Evolutionary conservation across 306 rosid species (phyloP).

Genomic region (Notholithocarpus densiflorus): DNA sequence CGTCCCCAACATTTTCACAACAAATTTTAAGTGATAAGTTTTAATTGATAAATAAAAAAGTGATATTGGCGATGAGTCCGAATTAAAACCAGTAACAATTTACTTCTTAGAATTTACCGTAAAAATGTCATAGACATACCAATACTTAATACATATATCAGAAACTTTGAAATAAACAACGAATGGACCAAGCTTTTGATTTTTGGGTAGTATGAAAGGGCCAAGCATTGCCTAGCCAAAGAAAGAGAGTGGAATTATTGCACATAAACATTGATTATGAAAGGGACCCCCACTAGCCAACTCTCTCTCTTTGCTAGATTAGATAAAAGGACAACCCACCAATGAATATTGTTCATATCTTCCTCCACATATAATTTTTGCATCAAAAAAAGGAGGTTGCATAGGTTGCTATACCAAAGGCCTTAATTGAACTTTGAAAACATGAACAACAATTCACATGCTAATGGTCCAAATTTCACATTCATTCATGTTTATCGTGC

Average conservation of each 20-base stretch:
- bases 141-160: no score
- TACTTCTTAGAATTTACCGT: fast-evolving
- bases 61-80: fast-evolving
- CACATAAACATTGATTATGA: slow-evolving; percentile 34
- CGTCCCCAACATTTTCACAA: no score
- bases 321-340: slow-evolving; percentile 29
- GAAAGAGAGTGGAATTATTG: slow-evolving; percentile 24
- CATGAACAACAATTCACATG: not conserved
- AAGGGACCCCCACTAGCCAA: slow-evolving; percentile 29
- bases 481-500: not conserved
- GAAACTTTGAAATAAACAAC: slow-evolving; percentile 1
- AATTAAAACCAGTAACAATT: no score
- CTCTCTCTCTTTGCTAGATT: slow-evolving; percentile 4
- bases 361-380: not conserved
- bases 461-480: not conserved
- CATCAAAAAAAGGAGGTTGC: not conserved
- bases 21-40: not conserved
- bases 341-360: slow-evolving; percentile 7
- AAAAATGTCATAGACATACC: fast-evolving
- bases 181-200: slow-evolving; percentile 28
- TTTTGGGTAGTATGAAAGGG: slow-evolving; percentile 23
- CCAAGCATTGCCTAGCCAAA: slow-evolving; percentile 29
- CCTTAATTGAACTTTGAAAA: not conserved
- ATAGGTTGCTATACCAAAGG: not conserved
- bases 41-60: not conserved